A percentile compares a stretch with the other conserved stretches of the same genome.
These are phyloP conservation scores for Sporothrix humicola DNA, from an alignment of 2,329 filamentous ascomycete species.

Conservation along the genomic window DNA sequence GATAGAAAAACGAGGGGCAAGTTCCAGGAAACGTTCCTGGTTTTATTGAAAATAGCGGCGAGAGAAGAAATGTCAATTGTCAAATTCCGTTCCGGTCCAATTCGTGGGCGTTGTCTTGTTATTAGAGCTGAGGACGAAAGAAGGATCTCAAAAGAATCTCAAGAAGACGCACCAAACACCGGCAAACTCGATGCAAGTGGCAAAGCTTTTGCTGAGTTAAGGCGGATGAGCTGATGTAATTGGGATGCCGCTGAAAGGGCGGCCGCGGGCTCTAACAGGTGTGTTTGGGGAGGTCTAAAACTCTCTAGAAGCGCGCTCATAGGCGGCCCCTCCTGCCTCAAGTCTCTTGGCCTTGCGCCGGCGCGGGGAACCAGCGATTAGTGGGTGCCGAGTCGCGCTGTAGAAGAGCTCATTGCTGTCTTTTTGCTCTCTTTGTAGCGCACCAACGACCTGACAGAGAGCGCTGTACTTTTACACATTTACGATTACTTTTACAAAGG, in stretches of 20 bases:
- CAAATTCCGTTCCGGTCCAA: neutral
- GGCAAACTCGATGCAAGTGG: neutral
- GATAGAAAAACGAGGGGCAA: neutral
- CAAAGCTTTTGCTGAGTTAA: neutral
- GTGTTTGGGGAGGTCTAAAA: neutral
- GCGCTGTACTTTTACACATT: neutral
- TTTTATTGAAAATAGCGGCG: neutral
- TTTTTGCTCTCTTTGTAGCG: neutral
- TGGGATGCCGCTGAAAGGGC: neutral
- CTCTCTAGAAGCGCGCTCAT: neutral
- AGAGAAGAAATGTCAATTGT: neutral
- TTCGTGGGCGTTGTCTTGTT: neutral
- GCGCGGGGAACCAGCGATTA: neutral
- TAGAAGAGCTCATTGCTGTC: neutral
- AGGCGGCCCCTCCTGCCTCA: neutral
- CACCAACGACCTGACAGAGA: neutral
- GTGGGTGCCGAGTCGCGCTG: neutral
- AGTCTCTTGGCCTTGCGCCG: neutral
- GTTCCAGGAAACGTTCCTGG: neutral
- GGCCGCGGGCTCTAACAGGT: neutral
- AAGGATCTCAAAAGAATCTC: neutral
- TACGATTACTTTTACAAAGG: neutral
- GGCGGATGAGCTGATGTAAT: constrained; percentile 24
- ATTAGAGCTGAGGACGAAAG: neutral
- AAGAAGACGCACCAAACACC: no score